Conservation (phyloP, 768 basidiomycete species). For the Stropharia rugosoannulata region DNA sequence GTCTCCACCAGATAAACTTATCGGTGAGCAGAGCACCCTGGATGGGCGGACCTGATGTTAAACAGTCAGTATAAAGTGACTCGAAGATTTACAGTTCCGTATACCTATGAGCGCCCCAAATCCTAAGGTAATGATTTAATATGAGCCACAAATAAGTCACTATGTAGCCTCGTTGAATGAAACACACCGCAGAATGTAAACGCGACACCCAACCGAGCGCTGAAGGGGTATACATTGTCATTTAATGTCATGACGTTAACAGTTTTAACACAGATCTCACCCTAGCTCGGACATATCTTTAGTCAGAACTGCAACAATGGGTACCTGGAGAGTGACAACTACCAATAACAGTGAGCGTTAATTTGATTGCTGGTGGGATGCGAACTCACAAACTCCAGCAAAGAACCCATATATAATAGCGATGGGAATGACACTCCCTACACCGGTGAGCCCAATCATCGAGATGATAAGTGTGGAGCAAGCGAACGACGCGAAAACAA, state of each 20-base stretch:
- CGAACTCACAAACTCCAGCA: not conserved
- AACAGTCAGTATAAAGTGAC: not conserved
- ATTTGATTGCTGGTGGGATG: not conserved
- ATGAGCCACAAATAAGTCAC: not conserved
- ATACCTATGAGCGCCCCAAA: not conserved
- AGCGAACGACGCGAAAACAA: not conserved
- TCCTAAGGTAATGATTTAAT: not conserved
- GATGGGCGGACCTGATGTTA: not conserved
- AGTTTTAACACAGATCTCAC: not conserved
- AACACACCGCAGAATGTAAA: not conserved
- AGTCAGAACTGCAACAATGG: slow-evolving; percentile 1
- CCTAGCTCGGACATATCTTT: not conserved
- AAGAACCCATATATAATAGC: slow-evolving; percentile 5
- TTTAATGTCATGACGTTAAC: not conserved
- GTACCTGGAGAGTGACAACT: slow-evolving; percentile 5
- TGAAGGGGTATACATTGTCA: not conserved
- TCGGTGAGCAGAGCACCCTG: slow-evolving; percentile 1
- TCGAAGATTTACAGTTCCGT: not conserved
- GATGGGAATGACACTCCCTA: not conserved
- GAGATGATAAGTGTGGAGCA: not conserved
- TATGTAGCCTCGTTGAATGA: not conserved
- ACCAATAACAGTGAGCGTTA: not conserved
- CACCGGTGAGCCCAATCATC: not conserved
- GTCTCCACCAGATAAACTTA: slow-evolving; percentile 1
- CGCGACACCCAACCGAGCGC: not conserved